Conservation (phyloP, 2,329 filamentous ascomycete species). For the Furcasterigmium sp. region DNA sequence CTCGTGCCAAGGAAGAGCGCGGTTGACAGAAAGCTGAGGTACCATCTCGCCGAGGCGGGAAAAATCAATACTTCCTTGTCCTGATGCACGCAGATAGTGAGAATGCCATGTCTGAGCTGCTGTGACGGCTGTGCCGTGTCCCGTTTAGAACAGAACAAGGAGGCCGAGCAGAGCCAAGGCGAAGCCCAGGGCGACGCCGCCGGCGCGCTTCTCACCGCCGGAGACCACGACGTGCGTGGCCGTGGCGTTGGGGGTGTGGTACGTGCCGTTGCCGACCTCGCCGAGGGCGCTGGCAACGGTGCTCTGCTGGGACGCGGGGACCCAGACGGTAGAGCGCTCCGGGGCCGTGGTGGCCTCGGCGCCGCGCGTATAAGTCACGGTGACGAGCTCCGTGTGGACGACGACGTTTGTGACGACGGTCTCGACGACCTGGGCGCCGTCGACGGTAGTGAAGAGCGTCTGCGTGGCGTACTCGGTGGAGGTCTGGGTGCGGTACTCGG, state of each 20-base stretch:
- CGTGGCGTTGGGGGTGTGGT: constrained; percentile 17
- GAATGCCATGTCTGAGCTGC: background rate
- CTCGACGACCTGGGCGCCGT: constrained; percentile 18
- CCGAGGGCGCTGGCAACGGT: constrained; percentile 8
- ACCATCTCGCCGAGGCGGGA: background rate
- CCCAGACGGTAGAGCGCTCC: background rate
- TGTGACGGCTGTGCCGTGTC: background rate
- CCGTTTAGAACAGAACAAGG: constrained; percentile 24
- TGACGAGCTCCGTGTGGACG: constrained; percentile 23
- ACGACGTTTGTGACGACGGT: constrained; percentile 16
- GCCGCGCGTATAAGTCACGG: constrained; percentile 16
- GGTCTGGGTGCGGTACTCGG: constrained; percentile 4
- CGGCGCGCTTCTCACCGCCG: constrained; percentile 23
- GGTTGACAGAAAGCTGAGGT: background rate
- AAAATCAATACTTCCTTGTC: background rate
- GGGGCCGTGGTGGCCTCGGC: constrained; percentile 8
- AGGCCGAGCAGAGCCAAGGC: constrained; percentile 27
- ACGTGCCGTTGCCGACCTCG: constrained; percentile 16
- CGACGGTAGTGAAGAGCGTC: constrained; percentile 19
- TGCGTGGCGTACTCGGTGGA: constrained; percentile 9
- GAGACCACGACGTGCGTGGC: constrained; percentile 23
- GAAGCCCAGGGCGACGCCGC: constrained; percentile 25
- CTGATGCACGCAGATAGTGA: background rate
- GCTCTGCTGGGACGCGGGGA: background rate
- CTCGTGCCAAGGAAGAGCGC: too few species aligned